Conservation (phyloP, 495 filamentous ascomycete species). For the Emericellopsis terricola region DNA sequence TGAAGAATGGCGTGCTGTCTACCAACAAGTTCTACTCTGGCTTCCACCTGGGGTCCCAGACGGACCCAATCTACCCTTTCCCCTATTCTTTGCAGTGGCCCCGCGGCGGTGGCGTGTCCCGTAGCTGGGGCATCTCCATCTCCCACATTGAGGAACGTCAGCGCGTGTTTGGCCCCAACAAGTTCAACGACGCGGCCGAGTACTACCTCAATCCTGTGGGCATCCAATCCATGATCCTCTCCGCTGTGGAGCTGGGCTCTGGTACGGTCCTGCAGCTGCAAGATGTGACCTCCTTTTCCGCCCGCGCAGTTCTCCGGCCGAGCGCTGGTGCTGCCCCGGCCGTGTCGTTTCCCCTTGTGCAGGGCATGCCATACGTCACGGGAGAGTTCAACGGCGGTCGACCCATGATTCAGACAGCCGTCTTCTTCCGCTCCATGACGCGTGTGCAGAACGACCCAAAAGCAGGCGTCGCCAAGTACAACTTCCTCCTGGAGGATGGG, state of each 20-base stretch:
- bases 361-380: conserved; percentile 81
- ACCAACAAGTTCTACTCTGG: conserved; percentile 94
- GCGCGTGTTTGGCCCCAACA: conserved; percentile 36
- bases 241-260: conserved; percentile 49
- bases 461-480: conserved; percentile 58
- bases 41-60: conserved; percentile 64
- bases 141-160: conserved; percentile 51
- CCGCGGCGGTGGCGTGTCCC: conserved; percentile 42
- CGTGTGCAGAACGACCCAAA: conserved; percentile 38
- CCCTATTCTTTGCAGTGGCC: conserved; percentile 74
- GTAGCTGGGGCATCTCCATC: conserved; percentile 61
- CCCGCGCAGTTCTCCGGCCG: conserved; percentile 45
- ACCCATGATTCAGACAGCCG: conserved; percentile 54
- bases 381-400: conserved; percentile 52
- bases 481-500: conserved; percentile 48
- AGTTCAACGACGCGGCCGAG: conserved; percentile 33
- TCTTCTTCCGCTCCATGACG: conserved; percentile 53
- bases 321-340: conserved; percentile 31
- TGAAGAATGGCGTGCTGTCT: conserved; percentile 32
- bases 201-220: conserved; percentile 76
- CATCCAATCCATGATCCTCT: conserved; percentile 63
- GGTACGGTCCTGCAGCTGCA: conserved; percentile 44
- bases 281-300: conserved; percentile 48
- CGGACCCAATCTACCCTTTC: conserved; percentile 54
- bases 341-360: conserved; percentile 67